Base-by-base conservation (phyloP, 805 yeast genomes). In the Suhomyces xylopsoci region DNA sequence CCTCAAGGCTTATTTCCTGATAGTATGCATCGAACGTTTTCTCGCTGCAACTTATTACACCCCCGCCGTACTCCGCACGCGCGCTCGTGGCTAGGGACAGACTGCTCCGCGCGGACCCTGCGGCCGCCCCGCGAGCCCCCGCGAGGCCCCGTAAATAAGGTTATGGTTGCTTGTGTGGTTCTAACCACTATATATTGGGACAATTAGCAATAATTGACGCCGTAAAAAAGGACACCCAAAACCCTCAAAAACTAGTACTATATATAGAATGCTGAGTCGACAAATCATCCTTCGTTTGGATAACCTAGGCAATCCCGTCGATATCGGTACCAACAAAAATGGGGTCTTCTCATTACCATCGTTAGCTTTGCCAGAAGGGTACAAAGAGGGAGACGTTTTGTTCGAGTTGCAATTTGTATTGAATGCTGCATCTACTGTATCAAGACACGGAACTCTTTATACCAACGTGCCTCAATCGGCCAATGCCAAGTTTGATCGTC, bases 391-490 rank as follows among this genome's bases (percentile, higher is more conserved):
- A 2, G 79, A 79, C 48, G 73, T 75, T 3, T 60, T 83, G 30
- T 81, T 77, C 61, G 62, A 68, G 12, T 72, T 93, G 48, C 76
- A 84, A 44, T 74, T 93, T 54, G 79, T 80, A 51, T 71, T 93
- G 53, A 82, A 85, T 36, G 94, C 97, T 2, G 89, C 96, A 9
- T 80, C 93, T 6, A 79, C 81, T 14, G 81, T 90, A 14, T 76
- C 89, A 8, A 81, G 88, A 60, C 82, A 83, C 30, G 97, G 94
- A 5, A 71, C 76, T 7, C 74, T 93, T 30, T 81, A 85, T 82
- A 83, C 89, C 46, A 92, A 92, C 68, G 80, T 84, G 12, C 96
- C 96, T 1, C 73, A 76, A 2, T 60, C 63, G 15, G 55, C 60
- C 5, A 58, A 59, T 3, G 68, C 71, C 2, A 62, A 58, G 8